These are phyloP conservation scores for Sarcodon aspratus DNA, from an alignment of 768 basidiomycete genomes.

Conservation along the genomic window DNA sequence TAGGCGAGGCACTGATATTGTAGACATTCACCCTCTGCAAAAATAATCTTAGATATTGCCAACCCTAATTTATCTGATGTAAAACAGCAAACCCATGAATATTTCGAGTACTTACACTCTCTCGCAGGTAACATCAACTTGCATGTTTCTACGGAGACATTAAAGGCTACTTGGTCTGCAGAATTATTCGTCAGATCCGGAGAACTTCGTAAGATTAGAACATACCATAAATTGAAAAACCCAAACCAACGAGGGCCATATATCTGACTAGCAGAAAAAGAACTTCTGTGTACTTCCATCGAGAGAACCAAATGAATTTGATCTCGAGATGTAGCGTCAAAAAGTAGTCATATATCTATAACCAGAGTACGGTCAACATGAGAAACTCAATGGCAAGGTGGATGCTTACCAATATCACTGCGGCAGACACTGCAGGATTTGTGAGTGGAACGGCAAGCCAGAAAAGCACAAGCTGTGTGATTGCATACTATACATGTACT, in stretches of 20 bases:
- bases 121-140: background rate
- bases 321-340: constrained; percentile 8
- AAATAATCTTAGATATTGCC: background rate
- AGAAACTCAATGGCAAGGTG: too few relatives aligned
- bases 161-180: background rate
- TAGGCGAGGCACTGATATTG: background rate
- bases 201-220: background rate
- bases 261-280: constrained; percentile 11
- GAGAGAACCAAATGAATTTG: constrained; percentile 7
- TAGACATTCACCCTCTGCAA: background rate
- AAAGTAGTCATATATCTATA: constrained; percentile 9
- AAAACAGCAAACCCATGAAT: background rate
- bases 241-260: constrained; percentile 3
- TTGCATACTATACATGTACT: too few relatives aligned
- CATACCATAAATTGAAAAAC: background rate
- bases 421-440: too few relatives aligned
- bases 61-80: background rate
- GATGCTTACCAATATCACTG: too few relatives aligned
- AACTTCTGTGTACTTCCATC: constrained; percentile 6
- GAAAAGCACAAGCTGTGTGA: too few relatives aligned
- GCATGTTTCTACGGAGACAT: background rate
- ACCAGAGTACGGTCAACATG: too few relatives aligned
- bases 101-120: background rate
- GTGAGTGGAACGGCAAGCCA: too few relatives aligned
- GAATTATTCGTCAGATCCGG: background rate